Evolutionary conservation across 2,329 filamentous ascomycete species (phyloP), one percentile per base, ranked within the genome.

Genomic region (Penicillium psychrosexuale): DNA sequence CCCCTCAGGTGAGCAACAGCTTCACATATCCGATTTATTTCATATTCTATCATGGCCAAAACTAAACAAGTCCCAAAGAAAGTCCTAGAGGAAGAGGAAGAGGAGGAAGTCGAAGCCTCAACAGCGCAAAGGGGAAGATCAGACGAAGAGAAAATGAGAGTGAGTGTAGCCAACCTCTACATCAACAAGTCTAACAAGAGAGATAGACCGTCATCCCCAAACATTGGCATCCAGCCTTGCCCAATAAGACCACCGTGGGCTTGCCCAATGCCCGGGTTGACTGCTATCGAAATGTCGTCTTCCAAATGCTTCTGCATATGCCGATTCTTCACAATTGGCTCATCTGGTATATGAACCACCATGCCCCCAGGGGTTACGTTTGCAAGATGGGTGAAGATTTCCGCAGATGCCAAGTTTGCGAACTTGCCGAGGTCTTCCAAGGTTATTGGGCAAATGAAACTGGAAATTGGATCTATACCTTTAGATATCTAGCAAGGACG

Each of bases 281-380:
- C 9, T 70, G 69, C 52, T 72, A 71, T 57, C 62, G 68, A 17
- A 72, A 69, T 56, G 56, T 57, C 8, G 48, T 50, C 13, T 55
- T 69, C 6, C 51, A 61, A 13, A 30, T 65, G 38, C 51, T 71
- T 24, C 55, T 71, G n/a, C 65, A 69, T 56, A 59, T 57, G 1
- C 63, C 66, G 2, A 9, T 59, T 1, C 51, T 72, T 24, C 6
- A 66, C 33, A 63, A 68, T 31, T 70, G 65, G 60, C 24, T 65
- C 3, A 8, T 40, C 3, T 52, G 44, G 28, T 57, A 60, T 15
- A 39, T 33, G 12, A 3, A 37, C 0, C 53, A 51, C 3, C 61
- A 64, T 49, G 27, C 52, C 11, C 47, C 55, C 3, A 1, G 13
- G 0, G 30, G 46, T 3, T 11, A 28, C 3, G 1, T 5, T 13